Base-by-base conservation (phyloP, 1,284 basidiomycete species). In the Thelephora terrestris region DNA sequence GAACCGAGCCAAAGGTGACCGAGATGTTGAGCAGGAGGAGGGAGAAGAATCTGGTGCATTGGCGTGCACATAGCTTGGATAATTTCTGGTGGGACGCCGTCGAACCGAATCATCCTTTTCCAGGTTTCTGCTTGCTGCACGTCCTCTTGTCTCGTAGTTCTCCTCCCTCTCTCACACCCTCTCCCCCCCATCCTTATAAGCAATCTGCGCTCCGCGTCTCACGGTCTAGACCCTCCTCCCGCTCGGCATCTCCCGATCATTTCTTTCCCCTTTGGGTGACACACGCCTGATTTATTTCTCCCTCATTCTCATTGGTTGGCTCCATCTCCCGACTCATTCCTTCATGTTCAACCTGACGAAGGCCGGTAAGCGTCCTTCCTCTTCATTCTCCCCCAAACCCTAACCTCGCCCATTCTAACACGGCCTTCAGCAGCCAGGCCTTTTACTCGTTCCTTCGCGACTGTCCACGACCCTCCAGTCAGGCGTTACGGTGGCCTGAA, bases 401-500 rank as follows among this genome's bases (percentile, higher is more conserved):
- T 27, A 27, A 9, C 25, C 25, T 14, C 29, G 12, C 29, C 14
- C 29, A 7, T 3, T 32, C 9, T 5, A 3, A 32, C 29, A 12
- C 29, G 7, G 12, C 29, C 9, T 32, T 12, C 29, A 32, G 29
- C 29, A 5, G 7, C 12, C 9, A 32, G 29, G 29, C 29, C 29
- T 14, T 32, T 32, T 24, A 59, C 58, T 23, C 71, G 76, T 48
- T 59, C 67, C 12, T 75, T 93, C 55, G 91, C 91, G 37, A 93
- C 91, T 9, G 82, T 85, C 37, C 79, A 84, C 38, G 80, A 88
- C 61, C 75, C 86, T 14, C 91, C 91, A 27, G 86, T 92, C 23
- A 75, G 89, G 55, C 79, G 78, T 53, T 93, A 93, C 61, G 92
- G 92, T 23, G 92, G 92, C 1, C 71, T 97, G 56, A 90, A 85